phyloP scores from a whole-genome alignment of 2,329 filamentous ascomycete genomes.

The Fusarium poae region DNA sequence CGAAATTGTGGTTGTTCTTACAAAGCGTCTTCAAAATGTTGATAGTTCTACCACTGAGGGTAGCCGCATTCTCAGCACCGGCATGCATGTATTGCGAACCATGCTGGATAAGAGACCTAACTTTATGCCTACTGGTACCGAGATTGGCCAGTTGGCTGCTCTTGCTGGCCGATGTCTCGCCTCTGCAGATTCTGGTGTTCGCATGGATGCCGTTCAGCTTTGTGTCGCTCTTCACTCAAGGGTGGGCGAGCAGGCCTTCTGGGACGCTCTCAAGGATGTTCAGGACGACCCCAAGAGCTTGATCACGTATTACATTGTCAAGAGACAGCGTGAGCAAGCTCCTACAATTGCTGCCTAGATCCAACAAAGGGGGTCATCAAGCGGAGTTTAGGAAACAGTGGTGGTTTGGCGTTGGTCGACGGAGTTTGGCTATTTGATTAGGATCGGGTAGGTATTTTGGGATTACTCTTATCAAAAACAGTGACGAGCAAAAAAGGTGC shows the following conservation, averaged over 20 bases:
- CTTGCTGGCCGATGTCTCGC: slow-evolving; percentile 70
- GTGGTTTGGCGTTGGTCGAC: slow-evolving; percentile 42
- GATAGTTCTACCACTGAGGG: slow-evolving; percentile 61
- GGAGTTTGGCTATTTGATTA: slow-evolving; percentile 35
- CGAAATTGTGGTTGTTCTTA: slow-evolving; percentile 70
- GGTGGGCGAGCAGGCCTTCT: slow-evolving; percentile 73
- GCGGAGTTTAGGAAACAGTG: slow-evolving; percentile 12
- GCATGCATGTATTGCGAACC: slow-evolving; percentile 72
- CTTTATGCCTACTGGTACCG: slow-evolving; percentile 64
- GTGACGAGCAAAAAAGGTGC: slow-evolving; percentile 12
- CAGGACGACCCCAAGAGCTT: slow-evolving; percentile 81
- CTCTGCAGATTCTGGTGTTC: slow-evolving; percentile 71
- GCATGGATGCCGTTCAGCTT: slow-evolving; percentile 84
- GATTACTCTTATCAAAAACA: slow-evolving; percentile 20
- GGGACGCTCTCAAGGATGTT: slow-evolving; percentile 73
- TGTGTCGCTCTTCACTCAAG: slow-evolving; percentile 77
- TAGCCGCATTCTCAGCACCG: slow-evolving; percentile 70
- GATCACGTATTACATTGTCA: slow-evolving; percentile 85
- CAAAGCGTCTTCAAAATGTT: slow-evolving; percentile 59
- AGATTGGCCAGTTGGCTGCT: slow-evolving; percentile 64
- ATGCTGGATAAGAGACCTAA: slow-evolving; percentile 65
- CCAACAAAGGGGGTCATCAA: not conserved
- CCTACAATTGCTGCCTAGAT: slow-evolving; percentile 24
- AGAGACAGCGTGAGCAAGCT: slow-evolving; percentile 70
- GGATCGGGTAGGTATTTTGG: slow-evolving; percentile 8